phyloP scores from a whole-genome alignment of 306 rosid species.

The Calophaca sinica region DNA sequence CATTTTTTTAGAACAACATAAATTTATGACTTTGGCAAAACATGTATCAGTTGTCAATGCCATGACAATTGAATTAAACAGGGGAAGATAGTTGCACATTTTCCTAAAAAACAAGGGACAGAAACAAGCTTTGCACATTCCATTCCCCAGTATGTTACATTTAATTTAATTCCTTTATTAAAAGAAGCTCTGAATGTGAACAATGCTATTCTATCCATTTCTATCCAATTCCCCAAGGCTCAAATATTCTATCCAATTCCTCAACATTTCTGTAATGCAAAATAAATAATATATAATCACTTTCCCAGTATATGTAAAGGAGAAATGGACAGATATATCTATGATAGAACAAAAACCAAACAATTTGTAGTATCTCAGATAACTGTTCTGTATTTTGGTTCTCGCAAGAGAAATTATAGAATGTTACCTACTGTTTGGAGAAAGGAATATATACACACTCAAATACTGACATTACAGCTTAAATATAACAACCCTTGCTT shows the following conservation, averaged over 20 bases:
- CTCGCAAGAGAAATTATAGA: background rate
- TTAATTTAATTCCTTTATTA: background rate
- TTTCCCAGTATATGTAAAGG: background rate
- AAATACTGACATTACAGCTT: background rate
- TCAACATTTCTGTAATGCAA: background rate
- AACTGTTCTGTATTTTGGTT: background rate
- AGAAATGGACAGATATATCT: background rate
- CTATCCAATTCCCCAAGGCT: too few relatives aligned
- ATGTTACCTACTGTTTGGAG: background rate
- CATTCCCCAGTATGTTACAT: background rate
- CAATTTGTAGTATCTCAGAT: conserved; percentile 9
- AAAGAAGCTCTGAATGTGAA: background rate
- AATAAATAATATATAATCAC: background rate
- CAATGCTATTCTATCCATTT: too few relatives aligned
- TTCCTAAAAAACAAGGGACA: conserved; percentile 14
- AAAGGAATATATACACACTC: background rate
- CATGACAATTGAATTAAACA: conserved; percentile 17
- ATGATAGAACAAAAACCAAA: conserved; percentile 7
- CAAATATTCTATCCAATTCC: conserved; percentile 26
- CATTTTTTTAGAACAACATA: background rate
- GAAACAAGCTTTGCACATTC: conserved; percentile 32
- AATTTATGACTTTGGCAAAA: background rate
- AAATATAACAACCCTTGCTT: background rate
- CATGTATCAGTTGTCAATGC: background rate
- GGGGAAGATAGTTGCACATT: conserved; percentile 16